Evolutionary conservation across 805 yeast genomes (phyloP).

Genomic region (Lachancea kluyveri): DNA sequence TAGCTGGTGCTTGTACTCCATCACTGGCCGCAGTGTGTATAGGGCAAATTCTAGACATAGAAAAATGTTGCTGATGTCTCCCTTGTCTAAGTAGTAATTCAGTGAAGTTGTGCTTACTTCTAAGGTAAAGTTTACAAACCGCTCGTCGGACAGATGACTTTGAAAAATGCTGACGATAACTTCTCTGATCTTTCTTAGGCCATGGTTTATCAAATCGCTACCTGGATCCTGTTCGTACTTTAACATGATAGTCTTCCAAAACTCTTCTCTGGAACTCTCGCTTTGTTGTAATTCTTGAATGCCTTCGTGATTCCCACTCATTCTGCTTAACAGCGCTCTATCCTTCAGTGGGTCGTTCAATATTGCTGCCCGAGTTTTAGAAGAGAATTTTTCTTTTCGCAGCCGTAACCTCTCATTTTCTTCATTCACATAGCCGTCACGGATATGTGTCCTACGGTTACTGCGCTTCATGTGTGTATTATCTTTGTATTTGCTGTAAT

Average conservation of each 20-base stretch:
- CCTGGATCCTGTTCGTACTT: slow-evolving; percentile 11
- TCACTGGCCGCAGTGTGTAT: no score
- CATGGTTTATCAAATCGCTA: slow-evolving; percentile 28
- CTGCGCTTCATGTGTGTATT: no score
- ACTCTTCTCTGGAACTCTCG: slow-evolving; percentile 35
- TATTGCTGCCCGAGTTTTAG: slow-evolving; percentile 18
- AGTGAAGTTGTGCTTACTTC: slow-evolving; percentile 17
- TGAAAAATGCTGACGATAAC: slow-evolving; percentile 17
- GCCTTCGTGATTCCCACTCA: slow-evolving; percentile 38
- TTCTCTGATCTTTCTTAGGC: slow-evolving; percentile 23
- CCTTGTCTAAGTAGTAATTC: slow-evolving; percentile 9
- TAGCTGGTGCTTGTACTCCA: slow-evolving; percentile 6
- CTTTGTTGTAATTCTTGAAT: slow-evolving; percentile 35
- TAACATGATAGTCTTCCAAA: slow-evolving; percentile 34
- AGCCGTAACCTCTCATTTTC: slow-evolving; percentile 17
- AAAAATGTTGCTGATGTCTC: slow-evolving; percentile 9
- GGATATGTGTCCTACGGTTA: no score
- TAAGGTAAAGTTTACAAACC: slow-evolving; percentile 12
- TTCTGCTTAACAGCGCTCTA: slow-evolving; percentile 56
- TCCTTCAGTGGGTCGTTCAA: slow-evolving; percentile 22
- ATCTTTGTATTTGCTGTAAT: no score
- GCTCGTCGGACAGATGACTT: slow-evolving; percentile 7
- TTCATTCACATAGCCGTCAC: slow-evolving; percentile 2
- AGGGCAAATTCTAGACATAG: slow-evolving; percentile 1
- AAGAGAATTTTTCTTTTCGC: slow-evolving; percentile 33